Base-by-base conservation (phyloP, 129 eudicot genomes). In the Arctium lappa region DNA sequence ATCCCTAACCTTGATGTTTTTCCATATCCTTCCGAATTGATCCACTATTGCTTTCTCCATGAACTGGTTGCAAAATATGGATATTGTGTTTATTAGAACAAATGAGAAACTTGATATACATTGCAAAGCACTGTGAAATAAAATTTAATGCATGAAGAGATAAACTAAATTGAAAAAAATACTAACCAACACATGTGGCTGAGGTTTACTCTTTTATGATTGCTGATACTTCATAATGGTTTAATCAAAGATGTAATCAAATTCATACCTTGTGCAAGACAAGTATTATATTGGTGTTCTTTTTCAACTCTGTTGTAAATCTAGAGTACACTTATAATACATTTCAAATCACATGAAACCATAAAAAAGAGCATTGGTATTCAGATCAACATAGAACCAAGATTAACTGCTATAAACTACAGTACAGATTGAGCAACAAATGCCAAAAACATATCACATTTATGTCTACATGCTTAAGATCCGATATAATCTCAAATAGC, bases 191-290 rank as follows among this genome's bases (percentile, higher is more conserved):
- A 73, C 90, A 88, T 87, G 90, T 75, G 92, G 81, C 86, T 88
- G 98, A 76, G 89, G 73, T 86, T 85, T 89, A 81, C 40, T 88
- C 88, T 83, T 90, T 87, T 91, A 97, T 74, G 97, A 88, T 75
- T 95, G 99, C 80, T 95, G 99, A 82, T 93, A 93, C 85, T 95
- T 95, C 40, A 93, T 88, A 69, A 93, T 90, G 75, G 99, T 95
- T 98, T 98, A 95, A 81, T 95, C 99, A 83, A 93, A 95, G 66
- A 93, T 88, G 86, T 90, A 95, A 91, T 95, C 99, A 79, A 95
- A 91, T 75, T 89, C 92, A 91, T 81, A 89, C 75, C 97, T 97
- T 95, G 27, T 22, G 94, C 85, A 69, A 63, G 75, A 73, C 11
- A 85, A 38, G 53, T 3, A 44, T 71, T 37, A 31, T 3, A 46